Evolutionary conservation across 139 green algal genomes (phyloP).

Genomic region (Micractinium conductrix): DNA sequence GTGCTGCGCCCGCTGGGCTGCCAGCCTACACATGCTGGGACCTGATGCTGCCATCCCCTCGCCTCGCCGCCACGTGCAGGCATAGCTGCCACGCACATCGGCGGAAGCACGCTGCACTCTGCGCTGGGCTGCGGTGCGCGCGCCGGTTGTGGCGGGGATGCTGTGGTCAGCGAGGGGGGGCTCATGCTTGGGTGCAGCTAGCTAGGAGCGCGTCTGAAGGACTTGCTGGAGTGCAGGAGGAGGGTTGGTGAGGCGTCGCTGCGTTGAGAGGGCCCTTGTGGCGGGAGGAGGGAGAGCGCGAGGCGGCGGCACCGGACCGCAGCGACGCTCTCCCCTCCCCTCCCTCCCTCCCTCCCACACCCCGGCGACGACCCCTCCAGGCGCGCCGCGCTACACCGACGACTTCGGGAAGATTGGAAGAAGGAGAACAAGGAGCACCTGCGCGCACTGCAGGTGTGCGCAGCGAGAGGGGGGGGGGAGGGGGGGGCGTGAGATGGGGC

Average conservation of each 20-base stretch:
- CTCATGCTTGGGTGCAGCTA: not conserved
- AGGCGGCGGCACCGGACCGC: no score
- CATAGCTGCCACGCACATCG: conserved; percentile 78
- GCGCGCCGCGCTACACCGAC: conserved; percentile 34
- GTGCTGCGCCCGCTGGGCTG: no score
- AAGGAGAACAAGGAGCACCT: conserved; percentile 42
- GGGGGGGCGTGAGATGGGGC: no score
- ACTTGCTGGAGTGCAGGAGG: no score
- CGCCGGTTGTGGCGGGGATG: not conserved
- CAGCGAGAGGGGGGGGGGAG: no score
- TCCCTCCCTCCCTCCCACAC: not conserved
- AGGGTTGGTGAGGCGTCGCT: no score
- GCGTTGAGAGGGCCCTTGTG: not conserved
- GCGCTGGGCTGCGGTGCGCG: conserved; percentile 42
- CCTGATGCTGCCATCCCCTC: conserved; percentile 27
- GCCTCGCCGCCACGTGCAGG: conserved; percentile 66
- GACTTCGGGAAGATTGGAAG: conserved; percentile 64
- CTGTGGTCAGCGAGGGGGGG: no score
- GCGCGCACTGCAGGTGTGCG: conserved; percentile 9
- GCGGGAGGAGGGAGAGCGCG: no score
- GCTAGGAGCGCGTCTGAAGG: no score
- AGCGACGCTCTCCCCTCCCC: no score
- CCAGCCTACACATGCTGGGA: no score
- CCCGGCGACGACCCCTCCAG: not conserved
- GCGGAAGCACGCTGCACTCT: conserved; percentile 70